Conservation (phyloP, 139 green algal genomes). For the Chlorella sorokiniana region DNA sequence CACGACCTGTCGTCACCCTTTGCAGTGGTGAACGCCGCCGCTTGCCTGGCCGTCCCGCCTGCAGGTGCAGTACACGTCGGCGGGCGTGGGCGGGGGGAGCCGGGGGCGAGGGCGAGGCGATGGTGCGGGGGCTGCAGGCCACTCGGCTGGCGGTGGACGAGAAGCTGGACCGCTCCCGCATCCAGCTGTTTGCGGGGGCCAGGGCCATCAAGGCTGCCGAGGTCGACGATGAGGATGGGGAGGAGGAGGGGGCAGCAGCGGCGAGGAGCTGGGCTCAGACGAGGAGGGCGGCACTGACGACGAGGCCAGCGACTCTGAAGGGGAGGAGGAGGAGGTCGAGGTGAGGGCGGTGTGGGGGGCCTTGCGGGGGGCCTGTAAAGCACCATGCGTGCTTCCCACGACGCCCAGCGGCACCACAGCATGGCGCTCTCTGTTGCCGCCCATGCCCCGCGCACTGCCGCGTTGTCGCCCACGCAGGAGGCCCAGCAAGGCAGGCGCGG, state of each 20-base stretch:
- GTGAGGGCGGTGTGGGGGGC: too few species aligned
- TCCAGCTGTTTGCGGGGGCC: conserved; percentile 44
- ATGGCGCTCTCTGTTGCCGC: background rate
- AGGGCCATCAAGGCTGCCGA: conserved; percentile 24
- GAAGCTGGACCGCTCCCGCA: conserved; percentile 65
- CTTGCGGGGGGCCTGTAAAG: too few species aligned
- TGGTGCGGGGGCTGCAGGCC: conserved; percentile 87
- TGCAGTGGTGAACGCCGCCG: background rate
- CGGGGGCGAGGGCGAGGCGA: conserved; percentile 71
- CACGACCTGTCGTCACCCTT: too few species aligned
- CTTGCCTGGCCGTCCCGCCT: background rate
- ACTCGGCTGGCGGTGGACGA: conserved; percentile 80
- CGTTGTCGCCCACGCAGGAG: background rate
- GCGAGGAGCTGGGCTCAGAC: conserved; percentile 1
- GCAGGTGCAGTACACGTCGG: conserved; percentile 67
- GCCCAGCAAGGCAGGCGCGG: background rate
- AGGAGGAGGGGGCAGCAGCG: conserved; percentile 15
- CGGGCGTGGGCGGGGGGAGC: conserved; percentile 20
- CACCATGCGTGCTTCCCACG: background rate
- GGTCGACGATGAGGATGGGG: conserved; percentile 16
- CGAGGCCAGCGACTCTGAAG: conserved; percentile 42
- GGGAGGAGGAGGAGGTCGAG: conserved; percentile 41
- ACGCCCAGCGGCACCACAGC: background rate
- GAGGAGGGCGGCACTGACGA: conserved; percentile 3
- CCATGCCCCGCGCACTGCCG: background rate